Conservation (phyloP, 345 rosid species). For the Salix suchowensis region DNA sequence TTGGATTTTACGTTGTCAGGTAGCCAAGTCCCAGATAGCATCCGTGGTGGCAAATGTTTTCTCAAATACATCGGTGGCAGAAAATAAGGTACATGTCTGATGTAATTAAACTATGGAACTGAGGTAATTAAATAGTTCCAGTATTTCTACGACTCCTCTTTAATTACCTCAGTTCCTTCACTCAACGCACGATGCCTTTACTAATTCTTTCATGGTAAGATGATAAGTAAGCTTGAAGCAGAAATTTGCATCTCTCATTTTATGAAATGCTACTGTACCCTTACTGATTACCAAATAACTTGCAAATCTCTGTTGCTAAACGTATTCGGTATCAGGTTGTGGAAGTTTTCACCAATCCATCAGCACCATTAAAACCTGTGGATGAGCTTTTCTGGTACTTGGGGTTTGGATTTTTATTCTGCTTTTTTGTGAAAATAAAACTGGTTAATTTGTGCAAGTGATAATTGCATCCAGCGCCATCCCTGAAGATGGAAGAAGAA, state of each 20-base stretch:
- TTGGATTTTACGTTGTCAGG: constrained; percentile 35
- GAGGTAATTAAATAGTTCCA: too few relatives aligned
- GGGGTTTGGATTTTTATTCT: neutral
- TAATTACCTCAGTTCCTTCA: neutral
- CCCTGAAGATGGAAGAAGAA: constrained; percentile 86
- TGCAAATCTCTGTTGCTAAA: neutral
- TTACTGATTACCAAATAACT: neutral
- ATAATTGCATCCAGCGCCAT: constrained; percentile 43
- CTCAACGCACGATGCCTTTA: neutral
- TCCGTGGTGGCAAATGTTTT: constrained; percentile 79
- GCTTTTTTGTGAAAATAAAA: neutral
- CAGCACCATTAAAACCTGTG: constrained; percentile 56
- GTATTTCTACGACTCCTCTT: too few relatives aligned
- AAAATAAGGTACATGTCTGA: constrained; percentile 70
- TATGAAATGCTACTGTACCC: neutral
- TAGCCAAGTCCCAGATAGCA: constrained; percentile 71
- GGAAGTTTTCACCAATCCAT: constrained; percentile 68
- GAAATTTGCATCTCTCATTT: neutral
- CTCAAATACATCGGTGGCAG: constrained; percentile 76
- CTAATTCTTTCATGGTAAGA: neutral
- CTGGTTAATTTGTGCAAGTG: neutral
- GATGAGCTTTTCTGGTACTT: constrained; percentile 81
- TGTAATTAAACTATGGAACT: too few relatives aligned
- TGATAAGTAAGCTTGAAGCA: neutral
- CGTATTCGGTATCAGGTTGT: constrained; percentile 56